Conservation (phyloP, 1,284 basidiomycete species). For the Chondrostereum purpureum region DNA sequence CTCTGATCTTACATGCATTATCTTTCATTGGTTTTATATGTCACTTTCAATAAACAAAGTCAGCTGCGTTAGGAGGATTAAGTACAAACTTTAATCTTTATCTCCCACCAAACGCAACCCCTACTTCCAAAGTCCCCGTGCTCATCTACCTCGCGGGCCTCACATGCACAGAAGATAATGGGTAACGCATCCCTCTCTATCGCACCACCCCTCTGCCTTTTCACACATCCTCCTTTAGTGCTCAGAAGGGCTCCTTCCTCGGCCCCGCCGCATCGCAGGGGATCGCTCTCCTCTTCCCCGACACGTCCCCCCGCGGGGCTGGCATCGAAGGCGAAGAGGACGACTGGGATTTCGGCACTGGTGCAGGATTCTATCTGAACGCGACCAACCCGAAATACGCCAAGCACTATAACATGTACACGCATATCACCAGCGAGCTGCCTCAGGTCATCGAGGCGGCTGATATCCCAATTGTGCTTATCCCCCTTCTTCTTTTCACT, state of each 20-base stretch:
- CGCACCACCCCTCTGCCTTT: constrained; percentile 5
- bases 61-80: constrained; percentile 72
- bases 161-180: constrained; percentile 96
- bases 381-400: constrained; percentile 77
- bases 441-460: constrained; percentile 69
- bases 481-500: constrained; percentile 1
- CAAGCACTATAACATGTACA: constrained; percentile 89
- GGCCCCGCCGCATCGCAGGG: constrained; percentile 75
- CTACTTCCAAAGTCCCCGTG: constrained; percentile 63
- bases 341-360: constrained; percentile 91
- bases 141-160: constrained; percentile 90
- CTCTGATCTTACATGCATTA: too few species aligned
- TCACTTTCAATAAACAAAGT: constrained; percentile 31
- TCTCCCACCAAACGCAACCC: constrained; percentile 59
- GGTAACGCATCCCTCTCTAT: constrained; percentile 35
- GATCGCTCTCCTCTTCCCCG: constrained; percentile 91
- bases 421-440: constrained; percentile 77
- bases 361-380: constrained; percentile 91
- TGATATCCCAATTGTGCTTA: constrained; percentile 57
- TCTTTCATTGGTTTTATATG: too few species aligned
- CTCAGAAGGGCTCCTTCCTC: constrained; percentile 86
- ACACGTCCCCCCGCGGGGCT: constrained; percentile 92
- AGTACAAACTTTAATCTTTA: constrained; percentile 87
- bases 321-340: constrained; percentile 83
- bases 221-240: constrained; percentile 36